Conservation (phyloP, 768 basidiomycete genomes). For the Lenzites betulinus region DNA sequence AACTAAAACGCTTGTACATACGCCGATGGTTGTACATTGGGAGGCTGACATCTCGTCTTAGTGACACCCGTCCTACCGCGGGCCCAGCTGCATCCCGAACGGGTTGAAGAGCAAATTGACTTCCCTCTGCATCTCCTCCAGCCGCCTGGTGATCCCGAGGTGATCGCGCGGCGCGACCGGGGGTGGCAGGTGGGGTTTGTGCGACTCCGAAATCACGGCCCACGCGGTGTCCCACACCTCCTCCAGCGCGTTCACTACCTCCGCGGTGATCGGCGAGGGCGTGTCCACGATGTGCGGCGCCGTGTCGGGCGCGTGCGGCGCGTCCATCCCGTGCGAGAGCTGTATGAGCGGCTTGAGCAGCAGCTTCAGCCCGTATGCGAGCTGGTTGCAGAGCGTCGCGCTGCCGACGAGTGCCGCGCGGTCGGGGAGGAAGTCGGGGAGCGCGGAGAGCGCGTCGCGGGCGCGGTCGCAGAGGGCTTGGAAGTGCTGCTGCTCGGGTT, state of each 20-base stretch:
- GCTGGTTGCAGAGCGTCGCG: not conserved
- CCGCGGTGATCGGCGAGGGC: not conserved
- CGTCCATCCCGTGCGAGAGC: not conserved
- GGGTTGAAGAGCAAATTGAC: too few species aligned
- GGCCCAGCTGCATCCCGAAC: too few species aligned
- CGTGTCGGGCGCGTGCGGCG: not conserved
- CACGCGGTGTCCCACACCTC: constrained; percentile 1
- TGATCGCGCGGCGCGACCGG: too few species aligned
- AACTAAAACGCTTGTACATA: too few species aligned
- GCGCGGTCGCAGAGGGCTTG: not conserved
- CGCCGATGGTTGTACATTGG: too few species aligned
- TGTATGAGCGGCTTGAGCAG: not conserved
- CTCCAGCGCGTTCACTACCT: not conserved
- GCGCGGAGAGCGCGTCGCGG: not conserved
- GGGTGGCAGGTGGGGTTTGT: not conserved
- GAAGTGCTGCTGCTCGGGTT: not conserved
- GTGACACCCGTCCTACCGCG: too few species aligned
- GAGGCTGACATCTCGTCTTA: too few species aligned
- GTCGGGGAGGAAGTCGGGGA: not conserved
- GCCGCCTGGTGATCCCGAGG: too few species aligned
- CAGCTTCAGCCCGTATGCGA: constrained; percentile 1
- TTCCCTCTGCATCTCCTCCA: too few species aligned
- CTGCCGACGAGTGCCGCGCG: not conserved
- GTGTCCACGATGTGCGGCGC: not conserved
- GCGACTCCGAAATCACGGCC: too few species aligned